These are phyloP conservation scores for Botrytis cinerea DNA, from an alignment of 2,329 filamentous ascomycete genomes.

Conservation along the genomic window DNA sequence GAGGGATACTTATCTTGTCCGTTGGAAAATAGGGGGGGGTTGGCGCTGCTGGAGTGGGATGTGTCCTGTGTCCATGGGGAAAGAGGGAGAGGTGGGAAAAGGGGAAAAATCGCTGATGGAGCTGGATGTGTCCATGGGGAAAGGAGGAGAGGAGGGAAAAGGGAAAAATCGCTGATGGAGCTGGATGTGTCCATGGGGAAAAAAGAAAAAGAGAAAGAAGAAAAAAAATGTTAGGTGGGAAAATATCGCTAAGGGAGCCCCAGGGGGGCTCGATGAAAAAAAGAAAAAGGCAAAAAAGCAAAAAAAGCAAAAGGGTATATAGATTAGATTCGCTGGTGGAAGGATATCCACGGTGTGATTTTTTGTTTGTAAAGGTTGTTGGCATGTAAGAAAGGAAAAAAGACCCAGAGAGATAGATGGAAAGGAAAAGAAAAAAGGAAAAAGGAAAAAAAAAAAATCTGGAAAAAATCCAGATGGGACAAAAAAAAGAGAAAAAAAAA, in stretches of 20 bases:
- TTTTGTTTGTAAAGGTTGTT: slow-evolving; percentile 1
- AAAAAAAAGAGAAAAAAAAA: neutral
- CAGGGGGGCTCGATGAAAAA: neutral
- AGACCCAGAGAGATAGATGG: neutral
- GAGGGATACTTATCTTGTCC: neutral
- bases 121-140: neutral
- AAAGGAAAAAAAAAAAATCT: neutral
- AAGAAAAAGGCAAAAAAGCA: neutral
- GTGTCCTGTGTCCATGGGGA: neutral
- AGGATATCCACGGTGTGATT: neutral
- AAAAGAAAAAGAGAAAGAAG: neutral
- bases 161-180: neutral
- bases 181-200: neutral
- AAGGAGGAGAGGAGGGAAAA: neutral
- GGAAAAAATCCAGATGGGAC: neutral
- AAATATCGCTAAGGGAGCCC: neutral
- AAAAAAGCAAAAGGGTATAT: neutral
- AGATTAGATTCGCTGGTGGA: neutral
- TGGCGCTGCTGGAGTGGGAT: neutral
- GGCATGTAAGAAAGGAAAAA: neutral
- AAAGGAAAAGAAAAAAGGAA: neutral
- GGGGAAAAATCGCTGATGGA: neutral
- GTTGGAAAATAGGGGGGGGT: neutral
- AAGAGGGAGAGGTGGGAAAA: neutral
- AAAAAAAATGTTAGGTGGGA: neutral